A percentile compares a stretch with the other conserved stretches of the same genome.
phyloP scores from a whole-genome alignment of 495 filamentous ascomycete species.

The Massariosphaeria phaeospora region DNA sequence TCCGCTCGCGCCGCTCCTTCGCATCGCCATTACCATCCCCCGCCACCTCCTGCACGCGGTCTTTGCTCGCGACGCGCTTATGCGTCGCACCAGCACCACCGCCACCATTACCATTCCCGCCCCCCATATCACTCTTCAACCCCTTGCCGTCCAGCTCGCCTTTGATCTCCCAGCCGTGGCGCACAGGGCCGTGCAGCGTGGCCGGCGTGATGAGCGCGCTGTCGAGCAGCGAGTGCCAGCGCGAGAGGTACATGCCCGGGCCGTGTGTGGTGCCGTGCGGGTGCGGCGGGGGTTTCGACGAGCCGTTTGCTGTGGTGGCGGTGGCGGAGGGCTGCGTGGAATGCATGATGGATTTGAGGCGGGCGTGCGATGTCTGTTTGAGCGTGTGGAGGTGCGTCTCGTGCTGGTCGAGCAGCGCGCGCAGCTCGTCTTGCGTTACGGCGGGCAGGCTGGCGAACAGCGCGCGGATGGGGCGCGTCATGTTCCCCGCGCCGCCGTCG shows the following conservation, averaged over 20 bases:
- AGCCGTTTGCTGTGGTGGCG: constrained; percentile 1
- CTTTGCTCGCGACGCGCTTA: neutral
- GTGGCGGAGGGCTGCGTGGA: constrained; percentile 27
- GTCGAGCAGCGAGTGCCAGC: constrained; percentile 61
- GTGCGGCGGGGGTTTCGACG: neutral
- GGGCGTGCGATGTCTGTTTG: constrained; percentile 44
- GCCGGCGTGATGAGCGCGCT: constrained; percentile 54
- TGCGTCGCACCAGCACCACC: neutral
- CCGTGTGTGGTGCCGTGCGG: constrained; percentile 40
- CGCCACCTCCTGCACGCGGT: neutral
- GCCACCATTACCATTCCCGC: neutral
- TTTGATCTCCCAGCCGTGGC: constrained; percentile 50
- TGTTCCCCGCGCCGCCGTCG: constrained; percentile 40
- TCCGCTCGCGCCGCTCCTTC: constrained; percentile 18
- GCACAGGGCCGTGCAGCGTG: constrained; percentile 40
- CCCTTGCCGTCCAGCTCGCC: constrained; percentile 45
- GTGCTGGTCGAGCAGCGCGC: constrained; percentile 49
- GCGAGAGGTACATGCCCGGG: constrained; percentile 58
- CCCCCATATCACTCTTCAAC: constrained; percentile 12
- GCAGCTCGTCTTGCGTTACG: constrained; percentile 37
- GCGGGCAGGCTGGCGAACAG: constrained; percentile 47
- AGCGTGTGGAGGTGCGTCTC: constrained; percentile 50
- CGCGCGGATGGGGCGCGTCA: constrained; percentile 44
- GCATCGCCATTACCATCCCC: constrained; percentile 19
- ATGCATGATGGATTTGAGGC: constrained; percentile 42